Base-by-base conservation (phyloP, 345 rosid species). In the Syzygium jambos region DNA sequence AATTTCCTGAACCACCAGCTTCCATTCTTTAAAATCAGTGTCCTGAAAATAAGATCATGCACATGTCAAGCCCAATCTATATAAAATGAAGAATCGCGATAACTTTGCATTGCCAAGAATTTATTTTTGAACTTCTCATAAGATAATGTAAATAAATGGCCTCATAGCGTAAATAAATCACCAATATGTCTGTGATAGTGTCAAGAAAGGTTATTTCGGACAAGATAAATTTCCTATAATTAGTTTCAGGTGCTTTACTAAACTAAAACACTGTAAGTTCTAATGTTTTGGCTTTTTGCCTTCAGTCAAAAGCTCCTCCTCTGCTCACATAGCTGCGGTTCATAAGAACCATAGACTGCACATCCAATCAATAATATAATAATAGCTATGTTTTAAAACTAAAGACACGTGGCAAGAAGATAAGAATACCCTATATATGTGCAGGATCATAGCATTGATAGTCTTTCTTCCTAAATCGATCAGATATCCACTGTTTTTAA, bases 21-120 rank as follows among this genome's bases (percentile, higher is more conserved):
- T 96, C 99, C 98, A 95, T 92, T 97, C 98, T 93, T 94, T 96
- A 92, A 97, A 95, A 87, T 97, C 99, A 59, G 95, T 91, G 89
- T 97, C 99, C 99, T 97, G 98, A 89, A 93, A 86, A 91, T 78
- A 91, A 90, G 87, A 91, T 86, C 78, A 87, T 84, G 49, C 43
- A 30, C 55, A 87, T 61, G 87, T 92, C 61, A 57, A 85, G 54
- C 82, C 65, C 52, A 82, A 86, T 90, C 85, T 13, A 86, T 49
- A 84, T 49, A 86, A 9, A 80, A 43, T 29, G 86, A 83, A 43
- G 88, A 68, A 86, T 53, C 55, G n/a, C 10, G 77, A 41, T 53
- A 54, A 51, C 73, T 51, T 53, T 85, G 34, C 16, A 84, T 84
- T 38, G 46, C 46, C 23, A 68, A 65, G 78, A 68, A 30, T 16